phyloP scores from a whole-genome alignment of 2,329 filamentous ascomycete species.

The Thelonectria blattea region DNA sequence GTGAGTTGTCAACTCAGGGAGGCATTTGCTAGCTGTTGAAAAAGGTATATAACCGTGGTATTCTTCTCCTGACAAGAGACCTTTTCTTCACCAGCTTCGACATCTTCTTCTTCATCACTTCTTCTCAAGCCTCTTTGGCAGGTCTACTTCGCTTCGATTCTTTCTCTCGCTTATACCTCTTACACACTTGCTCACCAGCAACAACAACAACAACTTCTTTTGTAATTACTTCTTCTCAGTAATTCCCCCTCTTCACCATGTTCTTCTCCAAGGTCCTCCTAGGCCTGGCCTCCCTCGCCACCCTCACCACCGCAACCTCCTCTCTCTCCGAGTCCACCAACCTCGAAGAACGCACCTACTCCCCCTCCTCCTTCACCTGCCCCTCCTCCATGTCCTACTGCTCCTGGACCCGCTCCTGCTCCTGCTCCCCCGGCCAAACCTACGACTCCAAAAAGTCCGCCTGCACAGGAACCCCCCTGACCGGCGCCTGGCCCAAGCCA shows the following conservation, averaged over 20 bases:
- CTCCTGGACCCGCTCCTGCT: slow-evolving; percentile 49
- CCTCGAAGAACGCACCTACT: slow-evolving; percentile 31
- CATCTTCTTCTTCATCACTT: slow-evolving; percentile 11
- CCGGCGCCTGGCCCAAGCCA: slow-evolving; percentile 45
- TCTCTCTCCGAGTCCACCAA: slow-evolving; percentile 22
- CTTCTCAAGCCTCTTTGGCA: slow-evolving; percentile 11
- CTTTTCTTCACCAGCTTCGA: slow-evolving; percentile 1
- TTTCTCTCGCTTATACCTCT: slow-evolving; percentile 18
- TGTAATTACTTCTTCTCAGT: background rate
- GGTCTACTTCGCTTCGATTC: slow-evolving; percentile 25
- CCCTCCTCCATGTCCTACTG: slow-evolving; percentile 45
- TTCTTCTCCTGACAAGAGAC: background rate
- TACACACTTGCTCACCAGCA: slow-evolving; percentile 2
- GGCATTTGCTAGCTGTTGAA: background rate
- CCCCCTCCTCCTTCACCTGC: slow-evolving; percentile 40
- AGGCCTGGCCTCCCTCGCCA: slow-evolving; percentile 36
- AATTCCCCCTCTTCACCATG: slow-evolving; percentile 32
- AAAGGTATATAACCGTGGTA: slow-evolving; percentile 12
- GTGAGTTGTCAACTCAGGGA: background rate
- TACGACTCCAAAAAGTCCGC: slow-evolving; percentile 41
- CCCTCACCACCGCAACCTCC: slow-evolving; percentile 35
- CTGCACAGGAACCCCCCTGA: slow-evolving; percentile 38
- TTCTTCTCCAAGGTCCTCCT: slow-evolving; percentile 39
- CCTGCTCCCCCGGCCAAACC: slow-evolving; percentile 50
- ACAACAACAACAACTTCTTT: background rate